Evolutionary conservation across 352 stramenopile genomes (phyloP), one percentile per base, ranked within the genome.

Genomic region (Bremia lactucae): DNA sequence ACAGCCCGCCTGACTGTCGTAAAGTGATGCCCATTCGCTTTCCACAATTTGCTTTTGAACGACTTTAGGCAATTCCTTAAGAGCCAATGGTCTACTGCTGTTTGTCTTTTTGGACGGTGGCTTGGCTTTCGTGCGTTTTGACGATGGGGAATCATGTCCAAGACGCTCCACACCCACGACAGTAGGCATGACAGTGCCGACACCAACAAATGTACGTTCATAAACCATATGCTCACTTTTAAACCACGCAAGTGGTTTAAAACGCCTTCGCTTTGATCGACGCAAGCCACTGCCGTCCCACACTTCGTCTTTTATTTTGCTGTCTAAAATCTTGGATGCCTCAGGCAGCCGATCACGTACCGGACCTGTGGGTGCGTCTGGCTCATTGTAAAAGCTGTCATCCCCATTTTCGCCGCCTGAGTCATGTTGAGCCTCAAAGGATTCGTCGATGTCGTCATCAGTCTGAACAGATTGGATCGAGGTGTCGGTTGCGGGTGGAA

Each of bases 221-320:
- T 86, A 93, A 36, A 93, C 72, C 48, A 81, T 88, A 42, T 87
- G 72, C 50, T 93, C 80, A 33, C 78, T 79, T 46, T 90, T 90
- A 62, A 90, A 93, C 80, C 80, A 93, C 10, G 62, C 80, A n/a
- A 93, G 60, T 15, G 80, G 80, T 69, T 87, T 87, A 46, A 79
- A 90, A 6, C 80, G 72, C 41, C 63, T 66, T 21, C 80, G 68
- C 50, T 86, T 88, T 4, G 76, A 90, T 5, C 80, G 72, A 40
- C 80, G 77, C 23, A 88, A 58, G 1, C 70, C 71, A 15, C 36
- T 62, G 9, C 55, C 54, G 31, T 76, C 61, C 45, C 62, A 57
- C 21, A 51, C 48, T 26, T 69, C 55, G 3, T 55, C 53, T 24
- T 42, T 51, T 6, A 47, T 46, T 5, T 57, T 28, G 2, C 52